Percentiles rank a stretch among this genome's conserved stretches.
phyloP scores from a whole-genome alignment of 768 basidiomycete genomes.

The Pleurotus citrinopileatus region DNA sequence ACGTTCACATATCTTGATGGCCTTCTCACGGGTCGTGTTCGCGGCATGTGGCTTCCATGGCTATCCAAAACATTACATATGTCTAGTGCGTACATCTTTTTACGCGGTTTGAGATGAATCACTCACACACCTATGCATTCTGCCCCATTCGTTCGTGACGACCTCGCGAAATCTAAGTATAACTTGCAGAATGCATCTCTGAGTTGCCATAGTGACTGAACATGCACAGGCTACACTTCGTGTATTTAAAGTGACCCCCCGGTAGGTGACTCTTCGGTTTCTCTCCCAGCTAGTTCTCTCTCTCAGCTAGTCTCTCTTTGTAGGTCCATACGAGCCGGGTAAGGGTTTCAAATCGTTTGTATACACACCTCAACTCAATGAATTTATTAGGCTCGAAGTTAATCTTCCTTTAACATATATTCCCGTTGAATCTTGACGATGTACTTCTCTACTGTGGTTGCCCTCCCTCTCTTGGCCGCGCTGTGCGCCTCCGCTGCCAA shows the following conservation, averaged over 20 bases:
- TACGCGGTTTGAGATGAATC: no score
- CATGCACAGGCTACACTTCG: background rate
- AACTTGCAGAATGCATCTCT: no score
- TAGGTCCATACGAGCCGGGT: slow-evolving; percentile 46
- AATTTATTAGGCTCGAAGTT: slow-evolving; percentile 31
- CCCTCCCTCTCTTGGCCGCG: slow-evolving; percentile 37
- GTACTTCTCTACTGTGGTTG: slow-evolving; percentile 45
- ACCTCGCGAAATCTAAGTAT: no score
- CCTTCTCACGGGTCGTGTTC: no score
- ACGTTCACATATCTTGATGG: no score
- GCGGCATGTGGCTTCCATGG: no score
- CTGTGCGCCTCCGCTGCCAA: slow-evolving; percentile 30
- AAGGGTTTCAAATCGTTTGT: slow-evolving; percentile 15
- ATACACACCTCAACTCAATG: background rate
- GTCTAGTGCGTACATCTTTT: no score
- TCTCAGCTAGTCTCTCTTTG: slow-evolving; percentile 31
- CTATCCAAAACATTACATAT: no score
- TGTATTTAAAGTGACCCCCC: slow-evolving; percentile 4
- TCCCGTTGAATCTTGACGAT: slow-evolving; percentile 33
- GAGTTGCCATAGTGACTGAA: slow-evolving; percentile 2
- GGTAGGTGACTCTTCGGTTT: slow-evolving; percentile 15
- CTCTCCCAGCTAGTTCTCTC: slow-evolving; percentile 27
- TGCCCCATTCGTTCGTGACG: background rate
- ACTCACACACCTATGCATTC: no score
- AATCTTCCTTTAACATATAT: slow-evolving; percentile 18